These are phyloP conservation scores for Chytriomyces confervae DNA, from an alignment of 192 early-diverging fungal species.

Conservation along the genomic window DNA sequence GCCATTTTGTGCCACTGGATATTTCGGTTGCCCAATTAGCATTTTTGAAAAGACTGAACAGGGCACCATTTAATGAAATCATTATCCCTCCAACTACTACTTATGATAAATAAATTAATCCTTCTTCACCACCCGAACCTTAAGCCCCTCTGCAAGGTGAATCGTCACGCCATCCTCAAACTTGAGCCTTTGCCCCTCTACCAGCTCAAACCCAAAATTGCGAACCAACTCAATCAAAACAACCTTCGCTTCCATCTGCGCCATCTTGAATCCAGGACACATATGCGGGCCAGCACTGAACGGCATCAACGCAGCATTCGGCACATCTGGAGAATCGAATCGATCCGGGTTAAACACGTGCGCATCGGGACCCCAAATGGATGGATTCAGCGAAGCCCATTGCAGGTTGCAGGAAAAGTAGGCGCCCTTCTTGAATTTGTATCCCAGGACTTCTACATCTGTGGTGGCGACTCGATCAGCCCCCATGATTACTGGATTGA, in stretches of 20 bases:
- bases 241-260: constrained; percentile 24
- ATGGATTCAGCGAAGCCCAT: constrained; percentile 32
- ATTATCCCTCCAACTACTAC: too few relatives aligned
- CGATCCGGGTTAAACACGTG: constrained; percentile 64
- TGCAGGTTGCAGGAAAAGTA: constrained; percentile 27
- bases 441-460: constrained; percentile 53
- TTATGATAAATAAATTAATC: too few relatives aligned
- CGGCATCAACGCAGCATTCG: constrained; percentile 34
- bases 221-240: constrained; percentile 18
- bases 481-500: constrained; percentile 42
- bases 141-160: constrained; percentile 12
- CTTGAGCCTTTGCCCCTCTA: not conserved
- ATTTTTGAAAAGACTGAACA: too few relatives aligned
- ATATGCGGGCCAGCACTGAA: constrained; percentile 41
- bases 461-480: constrained; percentile 20
- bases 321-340: constrained; percentile 39
- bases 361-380: constrained; percentile 57
- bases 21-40: too few relatives aligned
- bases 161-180: constrained; percentile 10
- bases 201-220: constrained; percentile 9
- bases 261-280: constrained; percentile 37
- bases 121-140: constrained; percentile 1
- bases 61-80: too few relatives aligned
- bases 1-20: too few relatives aligned
- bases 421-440: constrained; percentile 51